Evolutionary conservation across 495 filamentous ascomycete genomes (phyloP).

Genomic region (Polyplosphaeria fusca): DNA sequence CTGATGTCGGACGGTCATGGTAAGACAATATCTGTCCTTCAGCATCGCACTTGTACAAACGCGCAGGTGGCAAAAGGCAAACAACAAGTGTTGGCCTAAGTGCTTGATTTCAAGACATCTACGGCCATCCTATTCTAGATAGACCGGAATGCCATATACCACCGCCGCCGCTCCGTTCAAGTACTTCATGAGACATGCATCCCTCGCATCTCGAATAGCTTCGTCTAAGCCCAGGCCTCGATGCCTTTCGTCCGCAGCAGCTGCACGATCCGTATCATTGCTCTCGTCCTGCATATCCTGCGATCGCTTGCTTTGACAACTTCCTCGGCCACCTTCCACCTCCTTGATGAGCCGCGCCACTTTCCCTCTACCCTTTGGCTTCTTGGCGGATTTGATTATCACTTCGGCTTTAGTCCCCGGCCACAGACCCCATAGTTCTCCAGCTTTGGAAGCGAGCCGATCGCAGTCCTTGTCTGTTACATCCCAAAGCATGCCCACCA

Average conservation of each 20-base stretch:
- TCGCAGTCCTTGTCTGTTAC: slow-evolving; percentile 97
- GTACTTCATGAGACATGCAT: slow-evolving; percentile 78
- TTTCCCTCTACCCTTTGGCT: slow-evolving; percentile 37
- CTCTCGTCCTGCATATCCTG: slow-evolving; percentile 9
- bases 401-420: slow-evolving; percentile 25
- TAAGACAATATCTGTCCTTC: too few relatives aligned
- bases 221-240: slow-evolving; percentile 58
- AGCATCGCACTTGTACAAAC: too few relatives aligned
- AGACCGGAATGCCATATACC: slow-evolving; percentile 93
- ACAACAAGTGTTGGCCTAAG: not conserved
- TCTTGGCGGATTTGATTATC: slow-evolving; percentile 34
- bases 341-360: slow-evolving; percentile 20
- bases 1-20: too few relatives aligned
- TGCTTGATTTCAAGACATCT: not conserved
- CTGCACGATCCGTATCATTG: slow-evolving; percentile 26
- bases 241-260: slow-evolving; percentile 19
- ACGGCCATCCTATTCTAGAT: slow-evolving; percentile 48
- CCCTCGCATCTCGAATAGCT: slow-evolving; percentile 70
- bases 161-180: slow-evolving; percentile 89
- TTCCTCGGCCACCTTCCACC: slow-evolving; percentile 17
- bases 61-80: not conserved
- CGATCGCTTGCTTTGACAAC: not conserved
- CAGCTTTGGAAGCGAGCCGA: slow-evolving; percentile 70
- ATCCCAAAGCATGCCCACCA: slow-evolving; percentile 93
- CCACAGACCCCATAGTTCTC: slow-evolving; percentile 80